Conservation (phyloP, 768 basidiomycete genomes). For the Flagelloscypha sp. region DNA sequence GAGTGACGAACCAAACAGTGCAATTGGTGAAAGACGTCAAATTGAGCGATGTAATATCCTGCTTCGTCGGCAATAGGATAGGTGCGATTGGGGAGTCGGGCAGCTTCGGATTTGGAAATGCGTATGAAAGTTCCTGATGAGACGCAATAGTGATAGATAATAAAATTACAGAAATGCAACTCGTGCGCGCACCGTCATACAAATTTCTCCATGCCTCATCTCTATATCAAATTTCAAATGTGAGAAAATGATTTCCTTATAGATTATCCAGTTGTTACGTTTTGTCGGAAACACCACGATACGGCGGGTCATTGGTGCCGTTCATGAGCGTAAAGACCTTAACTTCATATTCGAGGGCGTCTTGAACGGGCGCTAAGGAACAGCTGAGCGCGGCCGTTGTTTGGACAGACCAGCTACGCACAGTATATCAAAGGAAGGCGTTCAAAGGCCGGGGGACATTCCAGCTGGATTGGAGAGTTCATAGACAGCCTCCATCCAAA, state of each 20-base stretch:
- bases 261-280: slow-evolving; percentile 7
- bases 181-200: slow-evolving; percentile 12
- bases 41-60: slow-evolving; percentile 14
- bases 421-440: too few relatives aligned
- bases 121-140: slow-evolving; percentile 12
- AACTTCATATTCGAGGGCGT: slow-evolving; percentile 10
- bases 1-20: slow-evolving; percentile 14
- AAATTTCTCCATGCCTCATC: slow-evolving; percentile 15
- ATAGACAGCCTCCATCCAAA: too few relatives aligned
- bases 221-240: slow-evolving; percentile 12
- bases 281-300: too few relatives aligned
- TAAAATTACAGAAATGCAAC: too few relatives aligned
- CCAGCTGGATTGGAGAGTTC: too few relatives aligned
- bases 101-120: slow-evolving; percentile 14
- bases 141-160: too few relatives aligned
- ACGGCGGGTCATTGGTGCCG: too few relatives aligned
- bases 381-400: too few relatives aligned
- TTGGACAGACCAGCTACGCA: too few relatives aligned
- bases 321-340: slow-evolving; percentile 14
- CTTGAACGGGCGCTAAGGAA: slow-evolving; percentile 16
- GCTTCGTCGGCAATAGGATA: slow-evolving; percentile 14
- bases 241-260: slow-evolving; percentile 8
- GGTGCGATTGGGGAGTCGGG: slow-evolving; percentile 16
- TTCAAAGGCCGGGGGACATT: too few relatives aligned
- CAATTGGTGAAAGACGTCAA: slow-evolving; percentile 20